These are phyloP conservation scores for Teunomyces kruisii DNA, from an alignment of 805 yeast species.

Conservation along the genomic window DNA sequence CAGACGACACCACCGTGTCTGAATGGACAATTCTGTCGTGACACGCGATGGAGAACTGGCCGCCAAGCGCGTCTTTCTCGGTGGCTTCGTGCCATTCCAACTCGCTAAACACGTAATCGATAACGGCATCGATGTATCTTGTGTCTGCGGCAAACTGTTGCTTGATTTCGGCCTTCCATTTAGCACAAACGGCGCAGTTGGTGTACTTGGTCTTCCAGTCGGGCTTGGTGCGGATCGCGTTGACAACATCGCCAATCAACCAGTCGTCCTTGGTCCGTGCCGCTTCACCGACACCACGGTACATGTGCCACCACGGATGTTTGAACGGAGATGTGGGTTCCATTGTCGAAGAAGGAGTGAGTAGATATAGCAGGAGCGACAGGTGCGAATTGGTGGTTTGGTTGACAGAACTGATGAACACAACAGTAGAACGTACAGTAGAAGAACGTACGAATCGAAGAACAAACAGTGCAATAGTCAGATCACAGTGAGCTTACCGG, in stretches of 20 bases:
- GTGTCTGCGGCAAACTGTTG: conserved; percentile 6
- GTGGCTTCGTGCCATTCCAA: conserved; percentile 13
- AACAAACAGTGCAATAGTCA: too few species aligned
- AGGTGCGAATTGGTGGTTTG: too few species aligned
- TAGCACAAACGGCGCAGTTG: conserved; percentile 17
- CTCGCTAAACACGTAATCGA: conserved; percentile 14
- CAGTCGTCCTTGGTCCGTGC: conserved; percentile 14
- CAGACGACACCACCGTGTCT: conserved; percentile 5
- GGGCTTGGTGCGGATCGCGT: conserved; percentile 22
- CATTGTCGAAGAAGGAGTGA: background rate
- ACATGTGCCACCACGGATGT: conserved; percentile 10
- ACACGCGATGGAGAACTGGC: conserved; percentile 6
- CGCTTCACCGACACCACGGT: conserved; percentile 1
- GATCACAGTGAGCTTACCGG: too few species aligned
- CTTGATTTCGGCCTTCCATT: conserved; percentile 26
- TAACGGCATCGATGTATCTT: conserved; percentile 8
- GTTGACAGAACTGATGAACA: too few species aligned
- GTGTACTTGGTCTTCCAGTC: conserved; percentile 26
- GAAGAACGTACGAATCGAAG: too few species aligned
- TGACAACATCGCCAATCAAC: conserved; percentile 15
- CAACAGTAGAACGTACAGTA: too few species aligned
- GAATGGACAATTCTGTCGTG: conserved; percentile 8
- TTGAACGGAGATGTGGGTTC: conserved; percentile 5
- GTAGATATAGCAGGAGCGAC: too few species aligned
- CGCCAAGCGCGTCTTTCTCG: conserved; percentile 7